Conservation (phyloP, 208 protist genomes). For the Plasmodiophora brassicae region DNA sequence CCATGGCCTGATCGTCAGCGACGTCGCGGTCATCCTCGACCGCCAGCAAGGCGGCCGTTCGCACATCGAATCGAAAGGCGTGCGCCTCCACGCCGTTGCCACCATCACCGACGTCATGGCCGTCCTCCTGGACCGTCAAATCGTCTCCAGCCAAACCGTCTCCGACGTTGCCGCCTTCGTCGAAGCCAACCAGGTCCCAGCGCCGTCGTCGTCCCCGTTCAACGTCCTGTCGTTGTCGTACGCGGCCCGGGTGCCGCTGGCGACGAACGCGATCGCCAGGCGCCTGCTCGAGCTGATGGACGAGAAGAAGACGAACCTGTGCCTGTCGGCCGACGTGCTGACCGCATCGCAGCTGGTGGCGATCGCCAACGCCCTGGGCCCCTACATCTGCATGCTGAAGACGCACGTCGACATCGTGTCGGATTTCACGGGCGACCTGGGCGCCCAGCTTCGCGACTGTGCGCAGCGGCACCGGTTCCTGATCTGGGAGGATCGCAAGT, state of each 20-base stretch:
- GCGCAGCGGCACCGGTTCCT: constrained; percentile 71
- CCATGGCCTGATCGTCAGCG: constrained; percentile 70
- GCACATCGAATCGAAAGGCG: constrained; percentile 15
- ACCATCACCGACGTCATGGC: constrained; percentile 48
- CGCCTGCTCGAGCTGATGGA: constrained; percentile 63
- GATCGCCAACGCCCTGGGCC: constrained; percentile 55
- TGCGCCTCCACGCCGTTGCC: constrained; percentile 46
- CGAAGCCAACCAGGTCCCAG: not conserved
- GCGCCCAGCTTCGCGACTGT: constrained; percentile 46
- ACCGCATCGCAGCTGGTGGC: constrained; percentile 53
- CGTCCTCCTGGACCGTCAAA: not conserved
- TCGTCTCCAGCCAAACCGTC: not conserved
- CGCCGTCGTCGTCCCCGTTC: not conserved
- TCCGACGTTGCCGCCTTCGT: not conserved
- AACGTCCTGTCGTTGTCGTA: constrained; percentile 33
- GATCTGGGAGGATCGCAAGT: constrained; percentile 81
- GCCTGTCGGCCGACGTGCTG: constrained; percentile 62
- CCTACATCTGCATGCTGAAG: constrained; percentile 48
- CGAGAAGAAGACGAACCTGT: constrained; percentile 69
- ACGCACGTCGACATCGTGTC: constrained; percentile 49
- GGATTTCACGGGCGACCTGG: constrained; percentile 37
- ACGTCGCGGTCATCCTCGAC: constrained; percentile 85
- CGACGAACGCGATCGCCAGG: constrained; percentile 34
- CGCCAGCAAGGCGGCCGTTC: constrained; percentile 83
- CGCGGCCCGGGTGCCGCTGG: constrained; percentile 39